Evolutionary conservation across 2,329 filamentous ascomycete species (phyloP), one percentile per base, ranked within the genome.

Genomic region (Alternaria viburni): DNA sequence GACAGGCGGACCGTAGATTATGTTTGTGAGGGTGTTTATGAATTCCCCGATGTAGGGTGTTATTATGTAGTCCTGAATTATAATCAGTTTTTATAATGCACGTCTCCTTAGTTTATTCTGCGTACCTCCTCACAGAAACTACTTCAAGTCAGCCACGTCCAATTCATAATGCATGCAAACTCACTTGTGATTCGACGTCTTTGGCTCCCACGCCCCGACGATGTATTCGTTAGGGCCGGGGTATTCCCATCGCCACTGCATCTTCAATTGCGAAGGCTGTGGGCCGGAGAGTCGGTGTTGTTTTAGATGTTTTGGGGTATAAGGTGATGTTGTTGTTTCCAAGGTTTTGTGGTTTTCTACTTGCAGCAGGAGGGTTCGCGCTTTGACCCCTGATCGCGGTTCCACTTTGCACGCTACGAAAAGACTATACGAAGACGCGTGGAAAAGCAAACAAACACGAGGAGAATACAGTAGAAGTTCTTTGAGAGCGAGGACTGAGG

Each of bases 31-130:
- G 1, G 85, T 83, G 66, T 86, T 87, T 61, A 86, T 76, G 63
- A 87, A 84, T 66, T 87, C 85, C 30, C 83, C 86, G 51, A 87
- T 78, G 68, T 86, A 87, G 4, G 74, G 69, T 3, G 84, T 85
- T 56, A 87, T 74, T 57, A 81, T 83, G 67, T 86, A 88, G 71
- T 89, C 87, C 78, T 89, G n/a, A n/a, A n/a, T n/a, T n/a, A n/a
- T n/a, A n/a, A n/a, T n/a, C n/a, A n/a, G n/a, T n/a, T n/a, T n/a
- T n/a, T n/a, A n/a, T n/a, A n/a, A n/a, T n/a, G n/a, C n/a, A n/a
- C n/a, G n/a, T n/a, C n/a, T n/a, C n/a, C n/a, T n/a, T n/a, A n/a
- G n/a, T n/a, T n/a, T n/a, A n/a, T n/a, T n/a, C n/a, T n/a, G 49
- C 36, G 41, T 70, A 77, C 77, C 63, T 79, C 77, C 67, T 79